Percentiles rank a stretch among this genome's conserved stretches.
phyloP scores from a whole-genome alignment of 1,284 basidiomycete species.

The Phellinidium pouzarii region DNA sequence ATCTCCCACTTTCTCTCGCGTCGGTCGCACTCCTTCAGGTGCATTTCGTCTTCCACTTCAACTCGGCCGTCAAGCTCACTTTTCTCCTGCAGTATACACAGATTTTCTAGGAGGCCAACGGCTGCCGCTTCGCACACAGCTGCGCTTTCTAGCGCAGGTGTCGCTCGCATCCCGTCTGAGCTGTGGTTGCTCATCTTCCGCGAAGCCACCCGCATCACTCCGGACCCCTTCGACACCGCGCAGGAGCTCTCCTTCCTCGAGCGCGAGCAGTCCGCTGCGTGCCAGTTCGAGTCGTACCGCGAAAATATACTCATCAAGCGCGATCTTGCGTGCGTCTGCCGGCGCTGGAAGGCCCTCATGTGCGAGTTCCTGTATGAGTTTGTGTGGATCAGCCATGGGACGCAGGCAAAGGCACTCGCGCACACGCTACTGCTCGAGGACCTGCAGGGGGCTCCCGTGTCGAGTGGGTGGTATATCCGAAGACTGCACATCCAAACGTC shows the following conservation, averaged over 20 bases:
- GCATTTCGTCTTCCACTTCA: background rate
- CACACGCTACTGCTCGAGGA: conserved; percentile 45
- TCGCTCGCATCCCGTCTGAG: conserved; percentile 36
- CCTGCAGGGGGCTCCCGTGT: conserved; percentile 28
- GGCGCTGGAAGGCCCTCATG: conserved; percentile 45
- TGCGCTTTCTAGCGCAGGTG: background rate
- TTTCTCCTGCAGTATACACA: conserved; percentile 1
- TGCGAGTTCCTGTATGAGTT: conserved; percentile 56
- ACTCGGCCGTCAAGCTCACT: background rate
- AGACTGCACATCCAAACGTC: conserved; percentile 64
- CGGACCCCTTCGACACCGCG: conserved; percentile 41
- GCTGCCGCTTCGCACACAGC: background rate
- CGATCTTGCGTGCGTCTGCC: conserved; percentile 46
- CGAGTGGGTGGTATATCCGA: conserved; percentile 51
- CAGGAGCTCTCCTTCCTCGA: conserved; percentile 45
- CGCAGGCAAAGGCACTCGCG: conserved; percentile 53
- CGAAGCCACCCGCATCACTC: conserved; percentile 38
- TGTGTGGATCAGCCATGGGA: conserved; percentile 55
- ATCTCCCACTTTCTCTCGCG: conserved; percentile 1
- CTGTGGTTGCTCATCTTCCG: conserved; percentile 55
- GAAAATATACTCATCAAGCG: conserved; percentile 42
- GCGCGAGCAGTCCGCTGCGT: conserved; percentile 27
- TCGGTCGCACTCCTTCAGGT: conserved; percentile 10
- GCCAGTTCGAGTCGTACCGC: conserved; percentile 40
- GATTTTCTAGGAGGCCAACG: background rate